Percentiles rank a stretch among this genome's conserved stretches.
Conservation (phyloP, 768 basidiomycete genomes). For the Chiua virens region DNA sequence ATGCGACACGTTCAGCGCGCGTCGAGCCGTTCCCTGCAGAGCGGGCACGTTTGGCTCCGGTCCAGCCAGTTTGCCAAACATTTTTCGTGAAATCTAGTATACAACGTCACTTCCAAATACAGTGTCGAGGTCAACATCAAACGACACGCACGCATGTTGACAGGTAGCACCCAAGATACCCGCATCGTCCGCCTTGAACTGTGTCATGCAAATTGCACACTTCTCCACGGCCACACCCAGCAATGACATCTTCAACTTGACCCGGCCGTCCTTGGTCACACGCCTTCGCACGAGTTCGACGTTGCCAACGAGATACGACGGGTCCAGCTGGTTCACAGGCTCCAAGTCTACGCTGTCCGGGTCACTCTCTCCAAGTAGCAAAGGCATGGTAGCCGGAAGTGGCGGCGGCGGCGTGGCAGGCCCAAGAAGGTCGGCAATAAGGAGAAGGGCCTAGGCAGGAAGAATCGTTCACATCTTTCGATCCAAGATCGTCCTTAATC, state of each 20-base stretch:
- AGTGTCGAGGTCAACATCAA: too few relatives aligned
- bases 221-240: conserved; percentile 64
- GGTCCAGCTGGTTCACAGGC: neutral
- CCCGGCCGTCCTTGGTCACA: conserved; percentile 59
- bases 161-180: conserved; percentile 61
- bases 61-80: conserved; percentile 66
- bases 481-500: conserved; percentile 21
- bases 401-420: conserved; percentile 38
- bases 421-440: conserved; percentile 63
- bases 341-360: neutral
- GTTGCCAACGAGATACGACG: conserved; percentile 36
- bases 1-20: conserved; percentile 16
- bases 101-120: neutral
- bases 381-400: neutral
- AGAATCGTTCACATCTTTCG: conserved; percentile 21
- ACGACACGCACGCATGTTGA: conserved; percentile 46
- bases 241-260: conserved; percentile 68
- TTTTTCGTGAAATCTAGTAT: conserved; percentile 53
- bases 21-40: conserved; percentile 54
- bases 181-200: conserved; percentile 60
- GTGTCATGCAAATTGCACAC: conserved; percentile 72
- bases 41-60: conserved; percentile 60
- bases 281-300: conserved; percentile 62
- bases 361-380: conserved; percentile 5
- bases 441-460: conserved; percentile 51